Evolutionary conservation across 2,329 filamentous ascomycete genomes (phyloP).

Genomic region (Alternaria metachromatica): DNA sequence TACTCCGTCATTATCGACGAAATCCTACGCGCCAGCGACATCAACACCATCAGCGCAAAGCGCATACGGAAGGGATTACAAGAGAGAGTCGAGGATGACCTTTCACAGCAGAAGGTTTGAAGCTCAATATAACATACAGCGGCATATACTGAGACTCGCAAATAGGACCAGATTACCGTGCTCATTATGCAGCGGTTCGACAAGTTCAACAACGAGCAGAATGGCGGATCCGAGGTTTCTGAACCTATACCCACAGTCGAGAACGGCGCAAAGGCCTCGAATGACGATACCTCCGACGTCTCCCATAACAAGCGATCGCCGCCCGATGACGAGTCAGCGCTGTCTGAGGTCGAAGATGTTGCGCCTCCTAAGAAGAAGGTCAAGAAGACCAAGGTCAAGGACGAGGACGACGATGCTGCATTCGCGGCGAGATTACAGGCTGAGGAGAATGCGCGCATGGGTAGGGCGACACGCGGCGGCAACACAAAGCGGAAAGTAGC

Average conservation of each 20-base stretch:
- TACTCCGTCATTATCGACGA: conserved; percentile 68
- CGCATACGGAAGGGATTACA: conserved; percentile 69
- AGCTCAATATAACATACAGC: background rate
- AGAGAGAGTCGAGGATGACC: conserved; percentile 65
- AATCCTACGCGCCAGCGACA: conserved; percentile 66
- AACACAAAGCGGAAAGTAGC: conserved; percentile 61
- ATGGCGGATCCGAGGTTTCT: conserved; percentile 39
- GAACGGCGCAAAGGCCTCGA: conserved; percentile 36
- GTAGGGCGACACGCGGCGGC: conserved; percentile 77
- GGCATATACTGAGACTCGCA: conserved; percentile 19
- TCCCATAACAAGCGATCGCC: conserved; percentile 52
- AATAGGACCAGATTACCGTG: conserved; percentile 53
- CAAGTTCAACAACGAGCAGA: conserved; percentile 51
- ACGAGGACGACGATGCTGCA: conserved; percentile 83
- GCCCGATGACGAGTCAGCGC: conserved; percentile 48
- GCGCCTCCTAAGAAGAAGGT: conserved; percentile 58
- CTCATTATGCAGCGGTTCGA: conserved; percentile 60
- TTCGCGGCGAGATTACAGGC: conserved; percentile 89
- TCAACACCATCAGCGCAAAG: conserved; percentile 70
- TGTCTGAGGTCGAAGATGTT: conserved; percentile 51
- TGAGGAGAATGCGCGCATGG: conserved; percentile 77
- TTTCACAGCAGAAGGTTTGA: conserved; percentile 66
- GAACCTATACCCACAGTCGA: conserved; percentile 50
- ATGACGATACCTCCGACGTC: conserved; percentile 34
- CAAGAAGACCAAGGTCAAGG: conserved; percentile 71